Conservation (phyloP, 75 land plant species). For the Isoetes taiwanensis region DNA sequence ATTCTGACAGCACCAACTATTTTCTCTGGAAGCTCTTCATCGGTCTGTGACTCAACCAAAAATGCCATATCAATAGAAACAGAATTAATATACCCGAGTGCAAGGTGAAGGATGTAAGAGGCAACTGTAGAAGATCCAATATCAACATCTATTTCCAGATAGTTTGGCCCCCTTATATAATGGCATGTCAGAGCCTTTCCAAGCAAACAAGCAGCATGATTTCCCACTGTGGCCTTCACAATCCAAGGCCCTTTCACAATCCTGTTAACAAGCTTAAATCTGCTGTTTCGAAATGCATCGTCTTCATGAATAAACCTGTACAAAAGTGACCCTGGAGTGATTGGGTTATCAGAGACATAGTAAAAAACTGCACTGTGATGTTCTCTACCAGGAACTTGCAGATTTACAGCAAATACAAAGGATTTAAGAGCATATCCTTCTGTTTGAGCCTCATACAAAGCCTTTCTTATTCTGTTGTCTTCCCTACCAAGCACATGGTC, state of each 20-base stretch:
- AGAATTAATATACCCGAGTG: conserved; percentile 1
- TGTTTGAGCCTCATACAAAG: background rate
- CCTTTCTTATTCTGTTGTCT: background rate
- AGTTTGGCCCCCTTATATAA: conserved; percentile 3
- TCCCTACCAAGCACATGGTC: background rate
- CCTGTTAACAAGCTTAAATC: conserved; percentile 3
- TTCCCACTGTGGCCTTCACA: conserved; percentile 3
- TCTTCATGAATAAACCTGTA: conserved; percentile 7
- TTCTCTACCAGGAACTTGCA: conserved; percentile 4
- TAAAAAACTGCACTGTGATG: conserved; percentile 4
- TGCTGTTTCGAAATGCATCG: conserved; percentile 6
- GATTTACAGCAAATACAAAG: background rate
- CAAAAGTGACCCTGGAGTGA: background rate
- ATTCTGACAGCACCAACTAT: background rate
- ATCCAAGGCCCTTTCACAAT: conserved; percentile 2
- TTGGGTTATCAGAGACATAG: background rate
- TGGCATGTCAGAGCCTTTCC: conserved; percentile 3
- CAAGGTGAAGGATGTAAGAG: background rate
- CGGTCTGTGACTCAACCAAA: background rate
- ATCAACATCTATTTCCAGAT: conserved; percentile 4
- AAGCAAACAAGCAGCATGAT: conserved; percentile 5
- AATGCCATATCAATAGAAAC: conserved; percentile 1
- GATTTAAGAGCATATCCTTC: background rate
- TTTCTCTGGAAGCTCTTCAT: conserved; percentile 5
- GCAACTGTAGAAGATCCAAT: conserved; percentile 1